phyloP scores from a whole-genome alignment of 805 yeast species.

The Komagataella pastoris region DNA sequence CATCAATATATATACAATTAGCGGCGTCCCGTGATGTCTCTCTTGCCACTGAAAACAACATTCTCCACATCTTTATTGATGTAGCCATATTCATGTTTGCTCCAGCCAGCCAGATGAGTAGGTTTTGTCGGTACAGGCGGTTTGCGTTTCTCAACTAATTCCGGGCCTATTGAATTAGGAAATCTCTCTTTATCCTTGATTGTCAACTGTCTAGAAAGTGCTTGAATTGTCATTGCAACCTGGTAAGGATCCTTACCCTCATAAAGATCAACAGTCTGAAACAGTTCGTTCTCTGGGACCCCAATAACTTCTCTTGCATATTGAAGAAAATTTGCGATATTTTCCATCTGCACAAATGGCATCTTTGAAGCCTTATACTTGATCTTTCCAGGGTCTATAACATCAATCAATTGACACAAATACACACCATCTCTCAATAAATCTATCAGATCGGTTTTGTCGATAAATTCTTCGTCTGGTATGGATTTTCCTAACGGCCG shows the following conservation, averaged over 20 bases:
- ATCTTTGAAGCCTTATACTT: constrained; percentile 48
- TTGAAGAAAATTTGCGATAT: constrained; percentile 56
- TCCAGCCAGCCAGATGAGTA: constrained; percentile 32
- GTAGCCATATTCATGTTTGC: constrained; percentile 45
- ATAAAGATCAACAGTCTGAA: constrained; percentile 65
- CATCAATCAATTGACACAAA: constrained; percentile 32
- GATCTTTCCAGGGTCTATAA: constrained; percentile 22
- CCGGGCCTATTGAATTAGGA: constrained; percentile 33
- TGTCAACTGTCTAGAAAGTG: constrained; percentile 49
- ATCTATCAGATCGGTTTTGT: constrained; percentile 30
- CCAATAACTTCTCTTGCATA: constrained; percentile 46
- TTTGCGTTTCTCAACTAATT: constrained; percentile 30
- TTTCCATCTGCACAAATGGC: constrained; percentile 80
- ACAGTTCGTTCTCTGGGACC: constrained; percentile 69
- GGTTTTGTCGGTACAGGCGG: constrained; percentile 47
- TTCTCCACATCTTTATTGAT: constrained; percentile 41
- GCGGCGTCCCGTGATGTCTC: constrained; percentile 23
- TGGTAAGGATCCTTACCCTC: constrained; percentile 69
- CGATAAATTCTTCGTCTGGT: constrained; percentile 8
- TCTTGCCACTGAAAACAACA: constrained; percentile 37
- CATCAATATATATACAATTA: constrained; percentile 1
- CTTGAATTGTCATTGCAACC: constrained; percentile 59
- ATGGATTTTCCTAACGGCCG: constrained; percentile 14
- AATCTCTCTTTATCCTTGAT: constrained; percentile 9
- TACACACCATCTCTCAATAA: constrained; percentile 48